phyloP scores from a whole-genome alignment of 257 asterid genomes.

The Plantago major region DNA sequence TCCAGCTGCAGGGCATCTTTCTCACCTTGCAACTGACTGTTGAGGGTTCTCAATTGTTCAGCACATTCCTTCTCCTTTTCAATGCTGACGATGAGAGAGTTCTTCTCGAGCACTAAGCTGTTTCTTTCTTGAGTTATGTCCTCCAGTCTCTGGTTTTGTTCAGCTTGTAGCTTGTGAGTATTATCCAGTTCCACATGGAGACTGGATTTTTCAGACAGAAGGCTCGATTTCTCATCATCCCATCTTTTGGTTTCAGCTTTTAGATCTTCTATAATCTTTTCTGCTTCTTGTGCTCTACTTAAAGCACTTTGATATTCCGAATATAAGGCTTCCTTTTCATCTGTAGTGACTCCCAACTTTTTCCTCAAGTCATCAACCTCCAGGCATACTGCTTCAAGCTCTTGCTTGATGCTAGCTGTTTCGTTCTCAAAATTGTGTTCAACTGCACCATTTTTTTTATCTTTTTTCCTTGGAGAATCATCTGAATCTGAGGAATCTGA shows the following conservation, averaged over 20 bases:
- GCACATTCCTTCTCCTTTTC: slow-evolving; percentile 35
- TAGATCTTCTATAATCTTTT: slow-evolving; percentile 27
- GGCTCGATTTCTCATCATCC: slow-evolving; percentile 37
- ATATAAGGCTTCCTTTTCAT: slow-evolving; percentile 45
- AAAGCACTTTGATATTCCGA: slow-evolving; percentile 36
- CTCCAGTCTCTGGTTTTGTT: slow-evolving; percentile 40
- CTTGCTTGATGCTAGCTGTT: slow-evolving; percentile 33
- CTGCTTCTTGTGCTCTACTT: slow-evolving; percentile 34
- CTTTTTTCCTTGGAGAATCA: slow-evolving; percentile 32
- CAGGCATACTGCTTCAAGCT: slow-evolving; percentile 39
- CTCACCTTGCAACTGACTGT: slow-evolving; percentile 33
- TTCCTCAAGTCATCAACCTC: slow-evolving; percentile 47
- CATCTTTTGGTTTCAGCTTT: slow-evolving; percentile 29
- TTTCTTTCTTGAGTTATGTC: slow-evolving; percentile 29
- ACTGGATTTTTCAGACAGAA: slow-evolving; percentile 32
- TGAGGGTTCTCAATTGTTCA: slow-evolving; percentile 33
- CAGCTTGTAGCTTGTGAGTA: slow-evolving; percentile 34
- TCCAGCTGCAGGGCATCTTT: slow-evolving; percentile 31
- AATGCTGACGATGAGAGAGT: slow-evolving; percentile 30
- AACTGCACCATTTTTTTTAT: slow-evolving; percentile 36
- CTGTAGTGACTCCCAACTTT: slow-evolving; percentile 32
- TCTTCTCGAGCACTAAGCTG: slow-evolving; percentile 30
- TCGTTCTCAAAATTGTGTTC: slow-evolving; percentile 23
- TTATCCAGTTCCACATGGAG: slow-evolving; percentile 31
- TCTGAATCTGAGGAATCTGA: slow-evolving; percentile 75